Percentiles rank a stretch among this genome's conserved stretches.
Conservation (phyloP, 192 early-diverging fungal species). For the Phlyctochytrium arcticum region DNA sequence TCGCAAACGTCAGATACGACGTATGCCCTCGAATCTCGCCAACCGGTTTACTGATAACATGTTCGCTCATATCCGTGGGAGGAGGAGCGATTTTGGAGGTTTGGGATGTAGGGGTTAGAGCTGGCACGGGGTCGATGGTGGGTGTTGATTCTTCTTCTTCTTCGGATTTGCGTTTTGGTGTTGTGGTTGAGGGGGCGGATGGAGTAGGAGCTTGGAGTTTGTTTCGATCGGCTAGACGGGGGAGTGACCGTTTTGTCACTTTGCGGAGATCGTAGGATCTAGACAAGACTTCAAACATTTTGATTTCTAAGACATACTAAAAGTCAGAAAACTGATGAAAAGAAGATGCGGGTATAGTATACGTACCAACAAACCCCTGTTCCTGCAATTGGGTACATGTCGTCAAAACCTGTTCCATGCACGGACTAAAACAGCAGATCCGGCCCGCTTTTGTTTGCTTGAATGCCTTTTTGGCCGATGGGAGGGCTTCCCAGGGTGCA, state of each 20-base stretch:
- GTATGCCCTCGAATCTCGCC: constrained; percentile 78
- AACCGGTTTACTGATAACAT: constrained; percentile 60
- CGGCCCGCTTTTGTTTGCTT: constrained; percentile 74
- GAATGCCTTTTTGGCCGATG: constrained; percentile 78
- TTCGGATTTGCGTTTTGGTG: constrained; percentile 27
- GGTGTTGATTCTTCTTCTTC: constrained; percentile 1
- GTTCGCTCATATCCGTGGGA: background rate
- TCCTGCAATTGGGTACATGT: constrained; percentile 75
- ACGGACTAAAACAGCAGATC: constrained; percentile 93
- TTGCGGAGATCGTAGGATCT: constrained; percentile 70
- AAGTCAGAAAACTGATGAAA: background rate
- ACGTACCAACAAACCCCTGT: constrained; percentile 76
- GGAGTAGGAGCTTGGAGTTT: constrained; percentile 17
- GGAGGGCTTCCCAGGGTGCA: constrained; percentile 92
- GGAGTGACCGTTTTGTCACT: constrained; percentile 59
- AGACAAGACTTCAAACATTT: constrained; percentile 92
- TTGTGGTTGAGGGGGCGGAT: no score
- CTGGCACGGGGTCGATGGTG: background rate
- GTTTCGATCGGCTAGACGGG: constrained; percentile 50
- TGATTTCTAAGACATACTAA: constrained; percentile 51
- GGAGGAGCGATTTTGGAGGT: background rate
- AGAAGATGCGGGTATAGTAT: no score
- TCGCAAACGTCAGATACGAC: constrained; percentile 93
- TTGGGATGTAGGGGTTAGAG: background rate
- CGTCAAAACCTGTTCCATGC: constrained; percentile 89